These are phyloP conservation scores for Diatrype stigma DNA, from an alignment of 2,329 filamentous ascomycete species.

Conservation along the genomic window DNA sequence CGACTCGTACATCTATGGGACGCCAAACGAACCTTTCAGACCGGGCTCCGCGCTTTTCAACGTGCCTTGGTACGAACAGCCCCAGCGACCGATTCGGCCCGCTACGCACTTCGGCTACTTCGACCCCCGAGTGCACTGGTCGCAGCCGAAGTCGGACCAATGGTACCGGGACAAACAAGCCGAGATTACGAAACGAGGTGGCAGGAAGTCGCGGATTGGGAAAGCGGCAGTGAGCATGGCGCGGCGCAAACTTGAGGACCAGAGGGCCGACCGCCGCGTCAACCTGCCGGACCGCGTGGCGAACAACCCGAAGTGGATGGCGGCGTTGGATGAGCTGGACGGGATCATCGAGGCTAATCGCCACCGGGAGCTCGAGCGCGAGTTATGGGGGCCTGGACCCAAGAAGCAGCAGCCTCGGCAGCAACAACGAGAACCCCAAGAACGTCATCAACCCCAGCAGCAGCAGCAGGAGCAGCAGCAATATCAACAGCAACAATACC, in stretches of 20 bases:
- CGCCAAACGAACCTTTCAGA: constrained; percentile 24
- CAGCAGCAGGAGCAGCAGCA: neutral
- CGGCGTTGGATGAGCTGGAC: constrained; percentile 33
- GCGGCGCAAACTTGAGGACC: constrained; percentile 31
- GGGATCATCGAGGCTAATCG: constrained; percentile 15
- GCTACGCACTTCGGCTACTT: constrained; percentile 39
- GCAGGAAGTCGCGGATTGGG: constrained; percentile 48
- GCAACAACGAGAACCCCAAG: too few relatives aligned
- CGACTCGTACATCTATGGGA: constrained; percentile 36
- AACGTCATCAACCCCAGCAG: too few relatives aligned
- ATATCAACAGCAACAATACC: neutral
- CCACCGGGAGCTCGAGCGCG: neutral
- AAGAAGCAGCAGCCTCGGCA: too few relatives aligned
- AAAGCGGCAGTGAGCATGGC: constrained; percentile 28
- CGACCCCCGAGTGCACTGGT: constrained; percentile 48
- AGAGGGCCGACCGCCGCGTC: constrained; percentile 16
- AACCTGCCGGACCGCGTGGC: constrained; percentile 41
- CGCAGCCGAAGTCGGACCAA: constrained; percentile 35
- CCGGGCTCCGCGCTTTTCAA: constrained; percentile 20
- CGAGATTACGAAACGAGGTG: constrained; percentile 46
- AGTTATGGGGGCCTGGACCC: too few relatives aligned
- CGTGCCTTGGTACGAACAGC: constrained; percentile 8
- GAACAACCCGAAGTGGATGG: constrained; percentile 42
- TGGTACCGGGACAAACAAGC: constrained; percentile 45
- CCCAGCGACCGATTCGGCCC: constrained; percentile 12